Conservation (phyloP, 2,329 filamentous ascomycete species). For the Didymella glomerata region DNA sequence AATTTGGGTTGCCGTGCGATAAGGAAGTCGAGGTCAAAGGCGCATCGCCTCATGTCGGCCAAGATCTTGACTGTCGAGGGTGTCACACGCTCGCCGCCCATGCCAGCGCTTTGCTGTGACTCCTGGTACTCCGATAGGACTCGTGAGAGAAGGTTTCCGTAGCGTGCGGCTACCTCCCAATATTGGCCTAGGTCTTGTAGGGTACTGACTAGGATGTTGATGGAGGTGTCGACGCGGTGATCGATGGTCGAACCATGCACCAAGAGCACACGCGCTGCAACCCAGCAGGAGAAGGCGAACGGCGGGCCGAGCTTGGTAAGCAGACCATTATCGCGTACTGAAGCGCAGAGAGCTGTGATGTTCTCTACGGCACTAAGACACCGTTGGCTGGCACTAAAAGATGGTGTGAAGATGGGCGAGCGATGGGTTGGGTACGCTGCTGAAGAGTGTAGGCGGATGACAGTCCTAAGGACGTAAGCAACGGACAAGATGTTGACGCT, state of each 20-base stretch:
- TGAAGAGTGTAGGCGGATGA: slow-evolving; percentile 90
- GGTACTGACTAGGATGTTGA: slow-evolving; percentile 82
- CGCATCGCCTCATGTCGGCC: slow-evolving; percentile 89
- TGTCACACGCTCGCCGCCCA: slow-evolving; percentile 75
- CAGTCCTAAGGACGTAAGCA: slow-evolving; percentile 62
- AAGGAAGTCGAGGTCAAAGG: slow-evolving; percentile 88
- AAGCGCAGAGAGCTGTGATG: slow-evolving; percentile 79
- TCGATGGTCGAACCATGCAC: slow-evolving; percentile 92
- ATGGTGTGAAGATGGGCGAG: slow-evolving; percentile 88
- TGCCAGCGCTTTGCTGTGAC: slow-evolving; percentile 68
- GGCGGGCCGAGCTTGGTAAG: slow-evolving; percentile 84
- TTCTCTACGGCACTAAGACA: slow-evolving; percentile 77
- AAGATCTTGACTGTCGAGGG: slow-evolving; percentile 86
- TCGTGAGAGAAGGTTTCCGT: slow-evolving; percentile 78
- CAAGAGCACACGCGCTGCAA: slow-evolving; percentile 83
- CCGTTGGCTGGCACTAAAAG: slow-evolving; percentile 82
- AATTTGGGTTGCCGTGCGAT: slow-evolving; percentile 78
- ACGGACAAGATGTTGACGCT: no score
- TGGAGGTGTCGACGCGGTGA: slow-evolving; percentile 79
- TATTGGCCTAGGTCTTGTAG: slow-evolving; percentile 80
- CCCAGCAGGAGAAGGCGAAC: slow-evolving; percentile 93
- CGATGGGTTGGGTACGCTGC: slow-evolving; percentile 90
- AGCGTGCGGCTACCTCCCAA: slow-evolving; percentile 86
- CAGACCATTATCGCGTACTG: slow-evolving; percentile 76
- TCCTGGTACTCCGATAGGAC: slow-evolving; percentile 88